Conservation (phyloP, 148 eudicot species). For the Vaccinium myrtillus region DNA sequence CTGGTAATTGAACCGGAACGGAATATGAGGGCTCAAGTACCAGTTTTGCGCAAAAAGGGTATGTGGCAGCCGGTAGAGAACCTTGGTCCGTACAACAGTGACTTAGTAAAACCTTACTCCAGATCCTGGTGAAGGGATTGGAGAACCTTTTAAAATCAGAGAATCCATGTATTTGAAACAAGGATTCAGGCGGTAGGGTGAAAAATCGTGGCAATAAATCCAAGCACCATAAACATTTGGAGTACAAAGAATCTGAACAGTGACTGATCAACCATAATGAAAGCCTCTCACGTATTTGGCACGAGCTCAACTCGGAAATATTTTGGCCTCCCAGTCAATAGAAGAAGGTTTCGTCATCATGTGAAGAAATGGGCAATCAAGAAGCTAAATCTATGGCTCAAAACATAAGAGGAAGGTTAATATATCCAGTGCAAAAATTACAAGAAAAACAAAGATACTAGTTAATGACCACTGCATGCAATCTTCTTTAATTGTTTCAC, state of each 20-base stretch:
- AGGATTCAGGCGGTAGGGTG: neutral
- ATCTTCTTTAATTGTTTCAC: constrained; percentile 71
- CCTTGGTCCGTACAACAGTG: neutral
- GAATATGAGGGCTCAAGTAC: no score
- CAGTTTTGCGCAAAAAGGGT: no score
- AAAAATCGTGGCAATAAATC: neutral
- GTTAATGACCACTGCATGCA: constrained; percentile 29
- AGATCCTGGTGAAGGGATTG: neutral
- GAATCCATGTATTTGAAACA: neutral
- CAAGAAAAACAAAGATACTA: neutral
- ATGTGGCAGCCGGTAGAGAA: no score
- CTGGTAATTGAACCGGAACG: no score
- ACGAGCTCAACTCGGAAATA: neutral
- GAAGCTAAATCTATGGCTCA: constrained; percentile 7
- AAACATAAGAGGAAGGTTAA: constrained; percentile 8
- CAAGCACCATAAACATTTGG: neutral
- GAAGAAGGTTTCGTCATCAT: neutral
- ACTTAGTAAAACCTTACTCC: neutral
- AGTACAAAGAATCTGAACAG: neutral
- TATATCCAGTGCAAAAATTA: neutral
- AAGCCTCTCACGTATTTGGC: constrained; percentile 5
- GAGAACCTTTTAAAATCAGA: neutral
- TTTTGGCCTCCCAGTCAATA: constrained; percentile 3
- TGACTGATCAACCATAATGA: constrained; percentile 5
- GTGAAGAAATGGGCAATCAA: neutral